Conservation (phyloP, 257 asterid genomes). For the Orobanche coerulescens region DNA sequence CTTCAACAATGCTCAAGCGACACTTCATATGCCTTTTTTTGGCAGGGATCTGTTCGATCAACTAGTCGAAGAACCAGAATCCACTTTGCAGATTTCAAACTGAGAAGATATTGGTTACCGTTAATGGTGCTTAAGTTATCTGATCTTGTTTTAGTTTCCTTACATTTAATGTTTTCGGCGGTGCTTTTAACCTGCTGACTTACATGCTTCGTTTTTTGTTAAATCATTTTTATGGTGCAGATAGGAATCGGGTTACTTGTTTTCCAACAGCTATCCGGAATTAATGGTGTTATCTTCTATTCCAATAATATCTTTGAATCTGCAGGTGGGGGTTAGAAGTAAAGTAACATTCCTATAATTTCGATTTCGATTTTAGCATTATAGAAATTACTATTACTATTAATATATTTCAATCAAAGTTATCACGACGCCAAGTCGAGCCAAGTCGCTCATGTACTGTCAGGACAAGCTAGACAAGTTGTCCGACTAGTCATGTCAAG, state of each 20-base stretch:
- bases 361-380: too few relatives aligned
- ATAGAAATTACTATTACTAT: too few relatives aligned
- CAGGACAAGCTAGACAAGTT: too few relatives aligned
- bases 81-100: constrained; percentile 72
- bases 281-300: constrained; percentile 80
- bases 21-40: constrained; percentile 10
- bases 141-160: not conserved
- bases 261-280: constrained; percentile 75
- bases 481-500: too few relatives aligned
- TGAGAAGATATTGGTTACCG: constrained; percentile 93
- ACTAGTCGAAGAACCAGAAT: constrained; percentile 62
- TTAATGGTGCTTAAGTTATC: constrained; percentile 54
- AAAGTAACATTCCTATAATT: too few relatives aligned
- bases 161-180: not conserved
- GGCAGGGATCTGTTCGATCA: constrained; percentile 75
- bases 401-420: too few relatives aligned
- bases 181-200: constrained; percentile 1
- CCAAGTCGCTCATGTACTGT: too few relatives aligned
- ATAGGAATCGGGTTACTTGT: constrained; percentile 77
- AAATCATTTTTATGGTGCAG: constrained; percentile 32
- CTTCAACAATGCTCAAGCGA: constrained; percentile 4
- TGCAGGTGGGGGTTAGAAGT: constrained; percentile 56
- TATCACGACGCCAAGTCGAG: too few relatives aligned
- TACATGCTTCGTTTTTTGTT: not conserved
- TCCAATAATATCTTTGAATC: constrained; percentile 71